These are phyloP conservation scores for Claviceps sorghi DNA, from an alignment of 2,329 filamentous ascomycete genomes.

Conservation along the genomic window DNA sequence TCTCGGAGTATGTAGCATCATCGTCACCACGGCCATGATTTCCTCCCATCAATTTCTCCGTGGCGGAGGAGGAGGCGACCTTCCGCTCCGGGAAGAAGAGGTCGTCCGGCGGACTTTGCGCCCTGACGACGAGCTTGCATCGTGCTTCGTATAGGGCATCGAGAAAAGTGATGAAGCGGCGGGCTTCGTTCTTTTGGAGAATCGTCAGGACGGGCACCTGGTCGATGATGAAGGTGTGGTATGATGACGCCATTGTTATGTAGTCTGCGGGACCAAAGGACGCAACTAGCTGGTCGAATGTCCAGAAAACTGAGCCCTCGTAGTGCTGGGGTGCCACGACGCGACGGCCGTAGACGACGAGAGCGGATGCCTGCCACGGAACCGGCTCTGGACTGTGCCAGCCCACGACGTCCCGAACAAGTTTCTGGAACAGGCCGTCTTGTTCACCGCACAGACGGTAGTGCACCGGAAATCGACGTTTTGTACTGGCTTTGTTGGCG, in stretches of 20 bases:
- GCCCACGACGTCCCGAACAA: conserved; percentile 11
- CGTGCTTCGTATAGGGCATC: conserved; percentile 72
- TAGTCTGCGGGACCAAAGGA: conserved; percentile 68
- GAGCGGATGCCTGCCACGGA: conserved; percentile 27
- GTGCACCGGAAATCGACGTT: conserved; percentile 14
- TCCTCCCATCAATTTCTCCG: conserved; percentile 2
- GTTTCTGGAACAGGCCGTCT: conserved; percentile 15
- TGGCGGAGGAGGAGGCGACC: conserved; percentile 3
- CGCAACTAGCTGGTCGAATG: conserved; percentile 53
- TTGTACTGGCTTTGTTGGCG: neutral
- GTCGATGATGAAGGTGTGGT: conserved; percentile 63
- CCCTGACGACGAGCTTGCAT: conserved; percentile 59
- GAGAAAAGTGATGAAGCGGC: conserved; percentile 65
- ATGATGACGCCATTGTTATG: conserved; percentile 65
- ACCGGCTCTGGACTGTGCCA: conserved; percentile 10
- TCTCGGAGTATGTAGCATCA: conserved; percentile 29
- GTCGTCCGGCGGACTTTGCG: conserved; percentile 52
- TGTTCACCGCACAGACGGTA: conserved; percentile 15
- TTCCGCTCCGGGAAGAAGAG: conserved; percentile 59
- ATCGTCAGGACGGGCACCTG: conserved; percentile 52
- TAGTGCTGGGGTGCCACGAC: conserved; percentile 44
- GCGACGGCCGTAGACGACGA: conserved; percentile 48
- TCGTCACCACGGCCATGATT: conserved; percentile 14
- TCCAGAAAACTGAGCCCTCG: conserved; percentile 46
- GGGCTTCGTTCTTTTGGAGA: conserved; percentile 64